phyloP scores from a whole-genome alignment of 768 basidiomycete species.

The Calocera cornea region DNA sequence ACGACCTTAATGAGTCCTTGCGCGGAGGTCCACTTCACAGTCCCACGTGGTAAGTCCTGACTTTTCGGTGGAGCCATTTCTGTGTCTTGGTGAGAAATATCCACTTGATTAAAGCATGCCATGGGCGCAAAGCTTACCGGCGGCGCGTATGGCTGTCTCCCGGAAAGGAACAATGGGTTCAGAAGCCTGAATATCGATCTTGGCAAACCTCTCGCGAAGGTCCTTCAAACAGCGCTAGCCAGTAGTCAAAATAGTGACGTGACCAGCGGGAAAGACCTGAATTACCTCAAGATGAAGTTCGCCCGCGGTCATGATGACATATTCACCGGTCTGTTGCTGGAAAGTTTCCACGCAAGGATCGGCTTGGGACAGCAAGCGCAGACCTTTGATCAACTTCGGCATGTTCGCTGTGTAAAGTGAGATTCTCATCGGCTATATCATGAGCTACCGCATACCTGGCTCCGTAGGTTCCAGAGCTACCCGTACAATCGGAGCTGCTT shows the following conservation, averaged over 20 bases:
- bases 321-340: conserved; percentile 92
- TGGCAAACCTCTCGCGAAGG: conserved; percentile 87
- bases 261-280: neutral
- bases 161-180: conserved; percentile 96
- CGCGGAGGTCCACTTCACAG: conserved; percentile 53
- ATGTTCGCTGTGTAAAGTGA: conserved; percentile 43
- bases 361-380: conserved; percentile 81
- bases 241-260: neutral
- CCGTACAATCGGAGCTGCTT: conserved; percentile 85
- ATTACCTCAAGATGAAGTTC: conserved; percentile 87
- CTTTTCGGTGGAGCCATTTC: conserved; percentile 84
- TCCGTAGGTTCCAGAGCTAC: conserved; percentile 80
- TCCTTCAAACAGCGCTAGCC: conserved; percentile 85
- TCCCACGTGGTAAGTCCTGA: conserved; percentile 56
- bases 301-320: conserved; percentile 91
- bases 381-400: conserved; percentile 72
- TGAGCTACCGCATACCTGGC: conserved; percentile 30
- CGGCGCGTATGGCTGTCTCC: conserved; percentile 75
- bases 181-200: conserved; percentile 83
- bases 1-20: conserved; percentile 67
- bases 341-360: conserved; percentile 97
- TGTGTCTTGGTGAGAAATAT: too few relatives aligned
- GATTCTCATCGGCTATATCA: neutral
- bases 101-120: neutral
- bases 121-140: conserved; percentile 34